Percentiles rank a stretch among this genome's conserved stretches.
phyloP scores from a whole-genome alignment of 164 flowering plant genomes.

The Vitis vinifera region DNA sequence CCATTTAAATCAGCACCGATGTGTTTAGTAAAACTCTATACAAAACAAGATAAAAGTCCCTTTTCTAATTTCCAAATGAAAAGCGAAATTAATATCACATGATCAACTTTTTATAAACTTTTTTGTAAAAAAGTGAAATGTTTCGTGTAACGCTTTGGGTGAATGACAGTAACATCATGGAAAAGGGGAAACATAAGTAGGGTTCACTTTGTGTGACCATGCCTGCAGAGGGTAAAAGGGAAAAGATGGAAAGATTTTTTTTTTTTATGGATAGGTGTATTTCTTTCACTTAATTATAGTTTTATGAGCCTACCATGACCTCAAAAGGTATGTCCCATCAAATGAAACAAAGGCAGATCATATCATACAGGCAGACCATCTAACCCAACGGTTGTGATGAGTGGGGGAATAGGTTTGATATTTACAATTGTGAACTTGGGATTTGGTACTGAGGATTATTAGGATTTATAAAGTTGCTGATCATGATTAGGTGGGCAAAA shows the following conservation, averaged over 20 bases:
- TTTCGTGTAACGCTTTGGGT: no score
- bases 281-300: background rate
- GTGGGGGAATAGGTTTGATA: background rate
- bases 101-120: no score
- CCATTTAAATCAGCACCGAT: no score
- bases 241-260: background rate
- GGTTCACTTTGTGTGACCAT: background rate
- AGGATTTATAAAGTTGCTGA: conserved; percentile 8
- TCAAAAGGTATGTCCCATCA: background rate
- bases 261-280: background rate
- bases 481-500: conserved; percentile 16
- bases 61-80: no score
- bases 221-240: background rate
- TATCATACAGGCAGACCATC: background rate
- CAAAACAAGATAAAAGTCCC: no score
- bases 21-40: no score
- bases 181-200: no score
- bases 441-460: conserved; percentile 3
- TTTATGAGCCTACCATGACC: background rate
- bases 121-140: no score
- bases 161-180: no score
- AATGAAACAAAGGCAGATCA: background rate
- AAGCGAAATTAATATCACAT: no score
- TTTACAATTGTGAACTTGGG: background rate
- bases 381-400: background rate